Percentiles rank a stretch among this genome's conserved stretches.
These are phyloP conservation scores for Vaccinium myrtillus DNA, from an alignment of 148 eudicot species.

Conservation along the genomic window DNA sequence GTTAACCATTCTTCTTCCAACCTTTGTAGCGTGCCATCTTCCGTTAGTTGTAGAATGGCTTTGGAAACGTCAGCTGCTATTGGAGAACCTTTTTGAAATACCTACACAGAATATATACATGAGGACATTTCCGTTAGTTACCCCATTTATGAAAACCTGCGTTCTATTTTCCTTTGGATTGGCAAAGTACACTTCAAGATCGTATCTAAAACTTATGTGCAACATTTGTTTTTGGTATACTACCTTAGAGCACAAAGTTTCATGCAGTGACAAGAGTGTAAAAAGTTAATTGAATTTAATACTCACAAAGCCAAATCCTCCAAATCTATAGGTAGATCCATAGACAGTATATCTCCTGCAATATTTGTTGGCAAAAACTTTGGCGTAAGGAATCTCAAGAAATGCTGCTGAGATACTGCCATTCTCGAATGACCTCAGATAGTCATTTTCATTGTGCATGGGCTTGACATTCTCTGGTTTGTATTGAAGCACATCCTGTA, in stretches of 20 bases:
- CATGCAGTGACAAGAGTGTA: background rate
- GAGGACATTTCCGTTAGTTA: background rate
- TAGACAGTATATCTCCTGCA: slow-evolving; percentile 25
- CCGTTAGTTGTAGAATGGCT: slow-evolving; percentile 27
- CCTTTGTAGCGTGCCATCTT: slow-evolving; percentile 12
- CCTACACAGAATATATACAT: slow-evolving; percentile 31
- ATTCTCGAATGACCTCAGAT: background rate
- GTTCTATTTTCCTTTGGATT: background rate
- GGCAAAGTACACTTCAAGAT: background rate
- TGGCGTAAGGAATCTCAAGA: slow-evolving; percentile 32
- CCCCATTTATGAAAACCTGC: background rate
- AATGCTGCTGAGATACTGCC: slow-evolving; percentile 21
- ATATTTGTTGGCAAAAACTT: slow-evolving; percentile 18
- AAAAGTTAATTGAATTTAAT: background rate
- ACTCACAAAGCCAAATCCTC: slow-evolving; percentile 38
- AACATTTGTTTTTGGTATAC: background rate
- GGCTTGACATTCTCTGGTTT: slow-evolving; percentile 9
- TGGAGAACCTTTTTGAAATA: slow-evolving; percentile 36
- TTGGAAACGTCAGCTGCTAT: slow-evolving; percentile 28
- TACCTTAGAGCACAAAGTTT: background rate
- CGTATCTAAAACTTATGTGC: background rate
- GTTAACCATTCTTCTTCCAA: slow-evolving; percentile 20
- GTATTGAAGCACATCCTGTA: background rate
- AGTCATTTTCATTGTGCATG: background rate
- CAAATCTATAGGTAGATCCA: slow-evolving; percentile 29